Conservation (phyloP, 176 grass and related monocot genomes). For the Elaeis guineensis region DNA sequence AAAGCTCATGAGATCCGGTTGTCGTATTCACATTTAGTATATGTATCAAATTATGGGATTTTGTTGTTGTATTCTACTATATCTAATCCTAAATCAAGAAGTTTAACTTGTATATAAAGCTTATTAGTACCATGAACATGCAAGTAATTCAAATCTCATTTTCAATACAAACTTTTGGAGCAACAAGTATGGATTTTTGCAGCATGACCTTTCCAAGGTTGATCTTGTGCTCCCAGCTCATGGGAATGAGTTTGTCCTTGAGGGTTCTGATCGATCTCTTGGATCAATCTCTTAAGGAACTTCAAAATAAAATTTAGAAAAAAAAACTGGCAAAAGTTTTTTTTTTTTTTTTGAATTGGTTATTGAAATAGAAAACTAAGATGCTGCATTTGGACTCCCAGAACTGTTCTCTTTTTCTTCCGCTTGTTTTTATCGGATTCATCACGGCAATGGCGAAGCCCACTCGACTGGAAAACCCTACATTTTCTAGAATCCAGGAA, state of each 20-base stretch:
- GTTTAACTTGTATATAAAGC: too few species aligned
- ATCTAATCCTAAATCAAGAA: too few species aligned
- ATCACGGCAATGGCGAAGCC: slow-evolving; percentile 20
- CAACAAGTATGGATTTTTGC: slow-evolving; percentile 93
- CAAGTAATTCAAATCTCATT: too few species aligned
- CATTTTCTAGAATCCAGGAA: slow-evolving; percentile 19
- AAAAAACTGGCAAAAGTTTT: too few species aligned
- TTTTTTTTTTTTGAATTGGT: too few species aligned
- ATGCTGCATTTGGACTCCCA: neutral
- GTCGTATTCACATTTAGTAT: too few species aligned
- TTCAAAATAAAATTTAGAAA: neutral
- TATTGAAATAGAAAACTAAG: too few species aligned
- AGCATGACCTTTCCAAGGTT: slow-evolving; percentile 77
- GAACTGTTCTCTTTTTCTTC: neutral
- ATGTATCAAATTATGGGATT: too few species aligned
- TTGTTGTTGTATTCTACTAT: too few species aligned
- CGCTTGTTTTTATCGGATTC: slow-evolving; percentile 29
- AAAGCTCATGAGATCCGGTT: too few species aligned
- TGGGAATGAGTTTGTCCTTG: slow-evolving; percentile 84
- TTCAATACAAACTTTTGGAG: slow-evolving; percentile 15
- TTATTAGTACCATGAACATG: too few species aligned
- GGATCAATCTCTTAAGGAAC: slow-evolving; percentile 54
- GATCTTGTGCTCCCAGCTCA: slow-evolving; percentile 72
- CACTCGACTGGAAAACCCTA: too few species aligned
- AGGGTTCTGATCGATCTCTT: slow-evolving; percentile 82